Evolutionary conservation across 176 grass and related monocot species (phyloP), one percentile per base, ranked within the genome.

Genomic region (Panicum miliaceum): DNA sequence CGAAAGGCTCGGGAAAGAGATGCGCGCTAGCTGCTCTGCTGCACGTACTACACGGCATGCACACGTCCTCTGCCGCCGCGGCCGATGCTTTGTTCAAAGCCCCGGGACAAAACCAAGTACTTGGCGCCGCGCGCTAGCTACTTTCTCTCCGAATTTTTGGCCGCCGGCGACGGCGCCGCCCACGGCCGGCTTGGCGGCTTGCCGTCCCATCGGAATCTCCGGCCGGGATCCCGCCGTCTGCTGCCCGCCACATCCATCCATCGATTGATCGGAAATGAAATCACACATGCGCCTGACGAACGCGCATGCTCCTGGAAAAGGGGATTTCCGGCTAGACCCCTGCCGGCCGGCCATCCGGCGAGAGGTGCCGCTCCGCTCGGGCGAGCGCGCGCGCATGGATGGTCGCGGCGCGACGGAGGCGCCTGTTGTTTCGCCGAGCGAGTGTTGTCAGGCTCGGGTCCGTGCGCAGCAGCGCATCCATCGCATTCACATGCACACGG

Each of bases 61-160:
- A 14, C 25, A 29, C 22, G 26, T 53, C 41, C 53, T 75, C 46
- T 54, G 29, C 51, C 8, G 18, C 84, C 73, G 65, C 43, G 46
- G 48, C 50, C 16, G 57, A 79, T 88, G 57, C 81, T 47, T 84
- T 58, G 86, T 79, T 73, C 52, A 88, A 88, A 79, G 66, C 81
- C 58, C 81, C 38, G 75, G 75, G 87, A 79, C 81, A 84, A 84
- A 82, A 78, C 7, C 41, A 45, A 77, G 10, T 43, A 62, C 36
- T 16, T 42, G 15, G 10, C 40, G 9, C 8, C 25, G 34, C 64
- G 64, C 64, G 18, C 18, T 12, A 2, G 4, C 20, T 71, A 10
- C 65, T 88, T 73, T 52, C 45, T 19, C 36, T 19, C 65, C 18
- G 4, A 70, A 77, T 84, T n/a, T 66, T 82, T 88, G 66, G 15